These are phyloP conservation scores for Lithocarpus polystachyus DNA, from an alignment of 306 rosid species.

Conservation along the genomic window DNA sequence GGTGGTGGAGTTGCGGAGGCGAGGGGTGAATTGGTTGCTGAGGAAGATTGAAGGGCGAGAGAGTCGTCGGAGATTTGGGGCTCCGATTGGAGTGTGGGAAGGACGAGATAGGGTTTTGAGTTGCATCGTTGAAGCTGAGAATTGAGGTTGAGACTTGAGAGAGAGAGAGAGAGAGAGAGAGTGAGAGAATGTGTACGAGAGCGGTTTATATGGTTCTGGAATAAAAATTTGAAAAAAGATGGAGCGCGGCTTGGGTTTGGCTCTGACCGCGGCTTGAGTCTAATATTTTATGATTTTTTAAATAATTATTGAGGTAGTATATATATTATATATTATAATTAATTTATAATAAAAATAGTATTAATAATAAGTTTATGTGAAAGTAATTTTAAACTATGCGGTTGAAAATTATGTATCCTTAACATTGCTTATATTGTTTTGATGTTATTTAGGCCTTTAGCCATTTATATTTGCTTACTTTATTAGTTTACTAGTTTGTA, in stretches of 20 bases:
- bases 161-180: not conserved
- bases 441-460: no score
- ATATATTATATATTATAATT: no score
- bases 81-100: constrained; percentile 1
- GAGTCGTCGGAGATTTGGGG: not conserved
- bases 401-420: no score
- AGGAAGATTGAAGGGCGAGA: not conserved
- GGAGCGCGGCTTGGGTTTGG: not conserved
- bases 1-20: not conserved
- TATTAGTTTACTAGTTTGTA: no score
- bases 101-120: constrained; percentile 21
- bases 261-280: not conserved
- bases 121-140: constrained; percentile 13
- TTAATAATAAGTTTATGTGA: no score
- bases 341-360: no score
- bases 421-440: no score
- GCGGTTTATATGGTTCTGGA: not conserved
- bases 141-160: not conserved
- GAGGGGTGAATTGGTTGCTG: not conserved
- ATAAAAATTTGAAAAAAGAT: not conserved
- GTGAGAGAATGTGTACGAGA: not conserved
- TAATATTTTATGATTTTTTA: no score
- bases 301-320: no score
- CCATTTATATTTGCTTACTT: no score
- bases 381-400: no score